Conservation (phyloP, 306 rosid species). For the Alnus rubra region DNA sequence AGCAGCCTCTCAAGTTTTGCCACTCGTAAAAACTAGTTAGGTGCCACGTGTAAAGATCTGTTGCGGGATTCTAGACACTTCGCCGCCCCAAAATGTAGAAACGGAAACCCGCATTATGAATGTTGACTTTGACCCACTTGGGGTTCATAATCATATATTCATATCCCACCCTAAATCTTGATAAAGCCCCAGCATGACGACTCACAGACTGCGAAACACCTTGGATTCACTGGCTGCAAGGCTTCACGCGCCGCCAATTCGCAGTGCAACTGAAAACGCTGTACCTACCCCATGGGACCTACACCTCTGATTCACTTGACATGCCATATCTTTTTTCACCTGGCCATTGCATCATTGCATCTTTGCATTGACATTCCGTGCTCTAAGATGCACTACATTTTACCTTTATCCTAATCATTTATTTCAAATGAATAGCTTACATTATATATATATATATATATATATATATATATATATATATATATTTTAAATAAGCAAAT, state of each 20-base stretch:
- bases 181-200: background rate
- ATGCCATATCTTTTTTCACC: background rate
- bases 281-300: background rate
- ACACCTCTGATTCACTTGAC: background rate
- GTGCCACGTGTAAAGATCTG: background rate
- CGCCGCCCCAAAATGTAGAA: conserved; percentile 22
- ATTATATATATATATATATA: no score
- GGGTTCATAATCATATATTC: background rate
- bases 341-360: no score
- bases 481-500: no score
- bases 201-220: background rate
- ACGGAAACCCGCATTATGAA: conserved; percentile 31
- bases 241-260: conserved; percentile 17
- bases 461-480: no score
- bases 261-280: background rate
- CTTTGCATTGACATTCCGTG: no score
- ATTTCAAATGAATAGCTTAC: no score
- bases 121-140: conserved; percentile 2
- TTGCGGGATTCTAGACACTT: background rate
- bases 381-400: no score
- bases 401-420: no score
- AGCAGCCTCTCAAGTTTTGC: background rate
- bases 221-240: background rate
- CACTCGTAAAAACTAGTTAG: background rate
- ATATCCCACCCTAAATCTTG: background rate